phyloP scores from a whole-genome alignment of 129 eudicot species.

The Kitagawia praeruptora region DNA sequence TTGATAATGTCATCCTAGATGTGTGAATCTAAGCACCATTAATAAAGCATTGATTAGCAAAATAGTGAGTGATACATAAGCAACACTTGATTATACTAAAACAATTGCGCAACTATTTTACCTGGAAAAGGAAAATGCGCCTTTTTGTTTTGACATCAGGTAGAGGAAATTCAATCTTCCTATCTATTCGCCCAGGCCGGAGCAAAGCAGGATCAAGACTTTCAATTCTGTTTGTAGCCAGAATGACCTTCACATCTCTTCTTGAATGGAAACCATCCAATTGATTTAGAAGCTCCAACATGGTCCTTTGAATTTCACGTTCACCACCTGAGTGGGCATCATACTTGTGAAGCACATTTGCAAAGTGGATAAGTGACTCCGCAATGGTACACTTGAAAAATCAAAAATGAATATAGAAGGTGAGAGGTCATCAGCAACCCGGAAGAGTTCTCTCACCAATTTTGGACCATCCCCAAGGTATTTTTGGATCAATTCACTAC shows the following conservation, averaged over 20 bases:
- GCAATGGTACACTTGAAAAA: too few relatives aligned
- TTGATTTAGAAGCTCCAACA: constrained; percentile 54
- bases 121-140: constrained; percentile 63
- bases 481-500: too few relatives aligned
- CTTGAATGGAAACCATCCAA: constrained; percentile 56
- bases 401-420: too few relatives aligned
- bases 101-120: not conserved
- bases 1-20: constrained; percentile 45
- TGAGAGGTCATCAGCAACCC: too few relatives aligned
- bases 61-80: not conserved
- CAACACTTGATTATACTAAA: not conserved
- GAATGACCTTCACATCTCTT: constrained; percentile 56
- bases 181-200: constrained; percentile 79
- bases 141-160: constrained; percentile 83
- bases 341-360: too few relatives aligned
- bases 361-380: too few relatives aligned
- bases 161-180: constrained; percentile 91
- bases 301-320: constrained; percentile 59
- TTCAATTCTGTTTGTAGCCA: constrained; percentile 54
- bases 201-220: constrained; percentile 83
- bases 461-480: too few relatives aligned
- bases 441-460: too few relatives aligned
- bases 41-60: not conserved
- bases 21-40: constrained; percentile 40
- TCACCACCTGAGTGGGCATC: constrained; percentile 46